Base-by-base conservation (phyloP, 495 filamentous ascomycete genomes). In the Copromyces sp. region DNA sequence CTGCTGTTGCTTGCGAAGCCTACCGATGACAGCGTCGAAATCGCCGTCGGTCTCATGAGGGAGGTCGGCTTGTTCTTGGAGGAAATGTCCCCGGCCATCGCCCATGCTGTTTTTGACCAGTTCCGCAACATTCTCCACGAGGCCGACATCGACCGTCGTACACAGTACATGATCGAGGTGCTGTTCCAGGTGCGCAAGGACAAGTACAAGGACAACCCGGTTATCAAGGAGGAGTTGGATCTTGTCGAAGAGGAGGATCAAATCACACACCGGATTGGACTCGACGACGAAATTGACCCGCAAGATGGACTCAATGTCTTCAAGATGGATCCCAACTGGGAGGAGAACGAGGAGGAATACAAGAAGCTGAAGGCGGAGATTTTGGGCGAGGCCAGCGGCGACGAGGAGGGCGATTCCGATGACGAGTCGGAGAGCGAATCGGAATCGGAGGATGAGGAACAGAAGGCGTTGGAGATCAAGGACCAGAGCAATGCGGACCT, bases 111-210 rank as follows among this genome's bases (percentile, higher is more conserved):
- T 17, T 99, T 95, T 73, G 96, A 98, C 77, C 94, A 97, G 79
- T 96, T 99, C 83, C 84, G 95, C 69, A 94, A 89, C 72, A 98
- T 98, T 75, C 85, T 99, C 9, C 94, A 98, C 81, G 96, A 98
- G 79, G 93, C 93, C 42, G 93, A 94, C 77, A 95, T 98, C 77
- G 95, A 99, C 77, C 97, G 97, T 83, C 86, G 95, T 72, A 93
- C 94, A 39, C 95, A 98, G 82, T 98, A 98, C 80, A 97, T 97
- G 94, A 96, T 99, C 73, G 95, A 99, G 79, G 95, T 98, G 9
- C 84, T 99, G 71, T 98, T 99, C 81, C 94, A 98, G 81, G 90
- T 98, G 40, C 89, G 95, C 70, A 98, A 97, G 81, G 95, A 98
- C 80, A 90, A 91, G 69, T 99, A 95, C 84, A 98, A 97, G 83